phyloP scores from a whole-genome alignment of 2,329 filamentous ascomycete genomes.

The Claviceps quebecensis region DNA sequence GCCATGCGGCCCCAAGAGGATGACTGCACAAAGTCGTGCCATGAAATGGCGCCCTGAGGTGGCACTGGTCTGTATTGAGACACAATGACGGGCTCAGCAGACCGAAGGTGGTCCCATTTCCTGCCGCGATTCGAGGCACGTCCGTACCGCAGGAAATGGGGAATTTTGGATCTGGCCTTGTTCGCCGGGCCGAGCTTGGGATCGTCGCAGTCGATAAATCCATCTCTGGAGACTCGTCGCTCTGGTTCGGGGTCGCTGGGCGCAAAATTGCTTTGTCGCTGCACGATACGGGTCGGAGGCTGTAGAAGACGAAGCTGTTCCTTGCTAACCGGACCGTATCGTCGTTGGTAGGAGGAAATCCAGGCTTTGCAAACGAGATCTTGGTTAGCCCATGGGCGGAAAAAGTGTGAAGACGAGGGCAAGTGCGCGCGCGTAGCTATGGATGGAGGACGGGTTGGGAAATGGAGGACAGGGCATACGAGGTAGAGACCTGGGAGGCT shows the following conservation, averaged over 20 bases:
- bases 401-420: no score
- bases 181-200: conserved; percentile 21
- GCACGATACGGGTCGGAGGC: conserved; percentile 24
- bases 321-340: conserved; percentile 23
- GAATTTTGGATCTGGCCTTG: conserved; percentile 23
- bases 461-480: conserved; percentile 10
- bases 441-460: no score
- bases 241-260: conserved; percentile 23
- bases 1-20: conserved; percentile 35
- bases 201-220: conserved; percentile 30
- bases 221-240: conserved; percentile 33
- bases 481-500: conserved; percentile 17
- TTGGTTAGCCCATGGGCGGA: no score
- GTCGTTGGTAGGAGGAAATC: conserved; percentile 33
- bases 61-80: conserved; percentile 29
- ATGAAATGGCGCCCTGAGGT: conserved; percentile 29
- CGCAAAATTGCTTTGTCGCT: conserved; percentile 27
- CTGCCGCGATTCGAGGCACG: conserved; percentile 32
- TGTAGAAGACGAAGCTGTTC: conserved; percentile 26
- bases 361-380: conserved; percentile 33
- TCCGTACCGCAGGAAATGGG: conserved; percentile 33
- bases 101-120: conserved; percentile 46
- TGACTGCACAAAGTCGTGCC: conserved; percentile 40
- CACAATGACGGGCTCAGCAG: conserved; percentile 45
- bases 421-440: no score